Conservation (phyloP, 352 stramenopile genomes). For the Halophytophthora batemanensis region DNA sequence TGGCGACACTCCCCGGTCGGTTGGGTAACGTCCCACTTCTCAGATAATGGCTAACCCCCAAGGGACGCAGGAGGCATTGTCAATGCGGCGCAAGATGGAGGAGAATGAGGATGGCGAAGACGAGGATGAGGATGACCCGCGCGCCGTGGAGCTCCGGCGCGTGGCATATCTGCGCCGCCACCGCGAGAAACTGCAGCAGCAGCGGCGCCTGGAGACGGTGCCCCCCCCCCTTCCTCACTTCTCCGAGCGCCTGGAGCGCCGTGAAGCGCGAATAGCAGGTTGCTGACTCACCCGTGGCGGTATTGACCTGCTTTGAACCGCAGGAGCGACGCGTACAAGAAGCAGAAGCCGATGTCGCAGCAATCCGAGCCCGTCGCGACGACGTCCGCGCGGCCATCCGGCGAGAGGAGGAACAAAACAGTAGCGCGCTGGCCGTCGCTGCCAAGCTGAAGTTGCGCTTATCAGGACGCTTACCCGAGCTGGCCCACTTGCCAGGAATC, state of each 20-base stretch:
- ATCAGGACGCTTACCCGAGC: not conserved
- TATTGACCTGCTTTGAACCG: no score
- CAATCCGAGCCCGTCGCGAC: slow-evolving; percentile 29
- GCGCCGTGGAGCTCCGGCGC: slow-evolving; percentile 33
- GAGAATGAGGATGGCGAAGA: slow-evolving; percentile 10
- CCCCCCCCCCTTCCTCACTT: not conserved
- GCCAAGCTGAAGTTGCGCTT: not conserved
- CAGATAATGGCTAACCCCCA: no score
- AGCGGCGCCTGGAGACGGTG: slow-evolving; percentile 58
- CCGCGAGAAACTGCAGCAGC: slow-evolving; percentile 45
- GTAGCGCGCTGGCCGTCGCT: not conserved
- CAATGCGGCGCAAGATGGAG: not conserved
- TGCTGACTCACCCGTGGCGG: no score
- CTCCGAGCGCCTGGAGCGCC: not conserved
- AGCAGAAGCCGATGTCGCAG: slow-evolving; percentile 15
- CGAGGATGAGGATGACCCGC: slow-evolving; percentile 28
- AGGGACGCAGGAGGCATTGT: no score
- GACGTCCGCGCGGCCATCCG: slow-evolving; percentile 14
- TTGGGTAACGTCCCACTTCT: no score
- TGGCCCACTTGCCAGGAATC: slow-evolving; percentile 22
- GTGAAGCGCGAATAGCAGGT: not conserved
- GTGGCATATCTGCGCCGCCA: slow-evolving; percentile 43
- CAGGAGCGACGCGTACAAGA: slow-evolving; percentile 41
- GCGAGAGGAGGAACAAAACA: slow-evolving; percentile 4
- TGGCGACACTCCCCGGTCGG: no score